Evolutionary conservation across 176 grass and related monocot genomes (phyloP).

Genomic region (sorghum (Sorghum bicolor)): Sorghum_bicolor_NCBIv3 NC_012871.2:68579001-68579500

Average conservation of each 20-base stretch:
- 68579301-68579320: slow-evolving; percentile 19
- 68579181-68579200: slow-evolving; percentile 27
- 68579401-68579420: slow-evolving; percentile 45
- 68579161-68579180: slow-evolving; percentile 46
- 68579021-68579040: not conserved
- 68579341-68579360: slow-evolving; percentile 64
- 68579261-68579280: not conserved
- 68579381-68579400: slow-evolving; percentile 47
- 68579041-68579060: not conserved
- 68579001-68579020: not conserved
- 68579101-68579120: not conserved
- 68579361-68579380: slow-evolving; percentile 40
- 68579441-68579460: not conserved
- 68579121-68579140: not conserved
- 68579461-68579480: not conserved
- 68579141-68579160: slow-evolving; percentile 40
- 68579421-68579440: slow-evolving; percentile 16
- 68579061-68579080: slow-evolving; percentile 39
- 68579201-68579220: not conserved
- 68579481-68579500: not conserved
- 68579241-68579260: not conserved
- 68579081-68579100: not conserved
- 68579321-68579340: not conserved
- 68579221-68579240: not conserved
- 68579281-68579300: not conserved